These are phyloP conservation scores for Laburnicola sp. DNA, from an alignment of 2,329 filamentous ascomycete genomes.

Conservation along the genomic window DNA sequence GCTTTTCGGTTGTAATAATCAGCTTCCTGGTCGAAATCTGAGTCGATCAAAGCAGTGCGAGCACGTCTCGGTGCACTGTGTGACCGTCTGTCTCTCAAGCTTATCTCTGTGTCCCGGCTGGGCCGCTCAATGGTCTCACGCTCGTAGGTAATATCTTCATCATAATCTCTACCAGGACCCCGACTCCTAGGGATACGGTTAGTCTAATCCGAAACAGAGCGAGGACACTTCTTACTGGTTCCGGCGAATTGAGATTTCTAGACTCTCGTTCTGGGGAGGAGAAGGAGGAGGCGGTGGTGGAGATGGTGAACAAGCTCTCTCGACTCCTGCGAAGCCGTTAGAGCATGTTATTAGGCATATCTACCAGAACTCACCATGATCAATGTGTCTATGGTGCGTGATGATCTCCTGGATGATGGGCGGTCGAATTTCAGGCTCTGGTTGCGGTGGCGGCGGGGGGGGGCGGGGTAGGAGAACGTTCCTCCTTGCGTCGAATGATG, in stretches of 20 bases:
- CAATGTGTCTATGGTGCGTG: slow-evolving; percentile 83
- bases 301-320: slow-evolving; percentile 52
- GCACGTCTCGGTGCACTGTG: slow-evolving; percentile 51
- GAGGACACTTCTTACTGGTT: slow-evolving; percentile 46
- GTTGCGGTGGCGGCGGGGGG: slow-evolving; percentile 55
- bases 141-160: slow-evolving; percentile 70
- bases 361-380: slow-evolving; percentile 67
- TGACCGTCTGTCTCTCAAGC: slow-evolving; percentile 45
- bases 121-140: slow-evolving; percentile 48
- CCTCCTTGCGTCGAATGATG: slow-evolving; percentile 52
- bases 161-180: slow-evolving; percentile 53
- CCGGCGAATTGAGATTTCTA: slow-evolving; percentile 61
- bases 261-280: slow-evolving; percentile 54
- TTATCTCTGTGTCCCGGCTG: slow-evolving; percentile 29
- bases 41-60: slow-evolving; percentile 42
- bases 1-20: slow-evolving; percentile 69
- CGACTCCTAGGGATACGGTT: slow-evolving; percentile 34
- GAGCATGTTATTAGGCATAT: not conserved
- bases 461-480: slow-evolving; percentile 57
- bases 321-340: slow-evolving; percentile 43
- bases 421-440: slow-evolving; percentile 70
- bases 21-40: slow-evolving; percentile 57
- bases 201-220: slow-evolving; percentile 11
- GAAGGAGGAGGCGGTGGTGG: slow-evolving; percentile 56
- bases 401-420: slow-evolving; percentile 87